Base-by-base conservation (phyloP, 805 yeast genomes). In the Schwanniomyces vanrijiae region DNA sequence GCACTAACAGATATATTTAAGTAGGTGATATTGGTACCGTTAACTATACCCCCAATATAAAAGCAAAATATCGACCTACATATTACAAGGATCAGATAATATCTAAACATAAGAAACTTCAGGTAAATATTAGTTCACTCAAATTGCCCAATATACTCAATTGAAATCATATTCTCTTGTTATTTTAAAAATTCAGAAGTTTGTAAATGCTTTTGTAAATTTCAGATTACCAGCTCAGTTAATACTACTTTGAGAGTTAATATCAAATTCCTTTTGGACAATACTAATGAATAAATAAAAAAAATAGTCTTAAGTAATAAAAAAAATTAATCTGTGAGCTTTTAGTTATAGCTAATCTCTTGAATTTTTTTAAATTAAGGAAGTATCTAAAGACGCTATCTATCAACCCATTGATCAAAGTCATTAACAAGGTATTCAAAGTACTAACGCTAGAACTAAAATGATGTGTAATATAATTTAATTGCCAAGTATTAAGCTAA, bases 91-190 rank as follows among this genome's bases (percentile, higher is more conserved):
- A 43, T 49, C 65, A 52, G 35, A 61, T 57, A 10, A 55, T 41
- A 24, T 57, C 61, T 55, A 40, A 16, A 51, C 43, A 37, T 58
- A 55, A 1, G 58, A 45, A 21, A 59, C 63, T 10, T 49, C 43
- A 4, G 54, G 38, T 2, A 46, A 19, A 40, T 54, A 59, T 13
- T 53, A 55, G 31, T 50, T 56, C 9, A 51, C 50, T 14, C 64
- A 58, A 31, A 56, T 48, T 2, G 53, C 52, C 65, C 65, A 61
- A 42, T 52, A 58, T 20, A 55, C 42, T 62, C 62, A 59, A 33
- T 58, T 55, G 49, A 57, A 58, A 2, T 51, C 43, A 8, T 54
- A 45, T 46, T 61, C 64, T 35, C 46, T 48, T 3, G 54, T 51
- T 20, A 58, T 50, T 20, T 54, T 59, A 46, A 57, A 59, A 8